Conservation (phyloP, 2,329 filamentous ascomycete genomes). For the Polychaeton citri region DNA sequence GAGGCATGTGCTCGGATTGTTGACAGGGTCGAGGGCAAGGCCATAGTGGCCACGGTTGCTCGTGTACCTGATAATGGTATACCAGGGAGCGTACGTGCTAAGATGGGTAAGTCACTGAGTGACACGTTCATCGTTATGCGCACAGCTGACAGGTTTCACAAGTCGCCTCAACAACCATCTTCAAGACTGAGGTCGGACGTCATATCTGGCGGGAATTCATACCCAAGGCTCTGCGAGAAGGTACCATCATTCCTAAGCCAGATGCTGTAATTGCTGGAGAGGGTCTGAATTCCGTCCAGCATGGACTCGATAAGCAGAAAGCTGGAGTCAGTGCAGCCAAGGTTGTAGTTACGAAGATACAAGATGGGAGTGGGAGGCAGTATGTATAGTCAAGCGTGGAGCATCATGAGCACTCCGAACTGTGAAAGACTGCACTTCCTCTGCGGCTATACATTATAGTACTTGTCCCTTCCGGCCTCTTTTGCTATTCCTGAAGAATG, state of each 20-base stretch:
- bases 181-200: constrained; percentile 14
- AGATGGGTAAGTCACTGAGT: constrained; percentile 10
- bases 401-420: no score
- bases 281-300: constrained; percentile 24
- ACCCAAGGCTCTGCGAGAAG: constrained; percentile 13
- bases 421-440: no score
- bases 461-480: no score
- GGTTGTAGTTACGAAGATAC: constrained; percentile 18
- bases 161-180: constrained; percentile 10
- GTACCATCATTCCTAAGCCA: constrained; percentile 19
- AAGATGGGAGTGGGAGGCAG: not conserved
- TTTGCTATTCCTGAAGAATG: no score
- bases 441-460: no score
- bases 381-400: no score
- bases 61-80: constrained; percentile 12
- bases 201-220: constrained; percentile 18
- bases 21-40: constrained; percentile 14
- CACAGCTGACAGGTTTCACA: not conserved
- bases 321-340: constrained; percentile 28
- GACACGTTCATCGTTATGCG: not conserved
- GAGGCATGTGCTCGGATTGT: constrained; percentile 15
- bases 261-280: constrained; percentile 23
- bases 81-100: constrained; percentile 13
- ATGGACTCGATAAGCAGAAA: constrained; percentile 23
- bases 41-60: constrained; percentile 15